Evolutionary conservation across 495 filamentous ascomycete genomes (phyloP).

Genomic region (Aspergillus diversus): DNA sequence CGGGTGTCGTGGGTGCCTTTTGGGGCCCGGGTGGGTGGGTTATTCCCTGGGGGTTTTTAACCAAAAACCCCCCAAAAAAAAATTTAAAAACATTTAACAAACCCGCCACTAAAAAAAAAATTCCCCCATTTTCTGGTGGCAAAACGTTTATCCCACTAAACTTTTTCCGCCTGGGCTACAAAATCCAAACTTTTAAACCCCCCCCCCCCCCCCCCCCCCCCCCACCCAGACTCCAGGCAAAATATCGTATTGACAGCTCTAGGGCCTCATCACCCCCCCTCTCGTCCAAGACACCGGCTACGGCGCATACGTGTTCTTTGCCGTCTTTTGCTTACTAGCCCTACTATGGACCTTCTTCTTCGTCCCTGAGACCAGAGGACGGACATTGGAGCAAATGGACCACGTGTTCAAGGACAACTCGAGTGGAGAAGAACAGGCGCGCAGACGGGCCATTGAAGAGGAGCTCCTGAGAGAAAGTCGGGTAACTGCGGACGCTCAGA

Average conservation of each 20-base stretch:
- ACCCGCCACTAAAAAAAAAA: no score
- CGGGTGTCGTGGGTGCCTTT: no score
- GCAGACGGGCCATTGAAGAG: conserved; percentile 42
- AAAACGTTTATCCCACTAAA: no score
- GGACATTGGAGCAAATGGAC: conserved; percentile 63
- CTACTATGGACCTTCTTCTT: conserved; percentile 57
- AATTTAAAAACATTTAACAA: no score
- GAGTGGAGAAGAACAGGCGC: conserved; percentile 42
- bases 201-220: no score
- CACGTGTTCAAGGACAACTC: conserved; percentile 53
- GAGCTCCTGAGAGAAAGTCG: conserved; percentile 27
- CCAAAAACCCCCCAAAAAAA: no score
- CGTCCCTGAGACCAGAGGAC: conserved; percentile 61
- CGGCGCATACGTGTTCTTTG: conserved; percentile 61
- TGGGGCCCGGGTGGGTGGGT: no score
- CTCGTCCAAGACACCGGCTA: conserved; percentile 58
- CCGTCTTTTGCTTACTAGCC: conserved; percentile 58
- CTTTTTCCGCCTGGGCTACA: no score
- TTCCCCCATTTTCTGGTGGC: no score
- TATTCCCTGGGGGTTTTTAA: no score
- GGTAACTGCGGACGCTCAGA: neutral
- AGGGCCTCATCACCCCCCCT: conserved; percentile 57
- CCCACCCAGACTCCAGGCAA: no score
- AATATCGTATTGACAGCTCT: conserved; percentile 5
- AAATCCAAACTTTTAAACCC: no score